Percentiles rank a stretch among this genome's conserved stretches.
These are phyloP conservation scores for Tulasnella sp. DNA, from an alignment of 768 basidiomycete genomes.

Conservation along the genomic window DNA sequence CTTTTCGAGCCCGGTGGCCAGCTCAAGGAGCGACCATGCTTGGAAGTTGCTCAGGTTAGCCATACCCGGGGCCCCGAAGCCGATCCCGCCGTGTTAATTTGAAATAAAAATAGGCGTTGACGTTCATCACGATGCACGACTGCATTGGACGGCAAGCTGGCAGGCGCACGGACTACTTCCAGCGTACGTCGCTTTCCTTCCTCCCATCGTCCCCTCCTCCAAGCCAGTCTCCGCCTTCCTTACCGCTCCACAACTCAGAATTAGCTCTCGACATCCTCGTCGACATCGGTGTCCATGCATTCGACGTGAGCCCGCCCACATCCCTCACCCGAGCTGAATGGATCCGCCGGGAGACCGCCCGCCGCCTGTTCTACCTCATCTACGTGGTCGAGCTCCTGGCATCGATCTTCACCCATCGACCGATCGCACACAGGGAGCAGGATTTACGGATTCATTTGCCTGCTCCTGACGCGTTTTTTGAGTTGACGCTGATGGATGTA, in stretches of 20 bases:
- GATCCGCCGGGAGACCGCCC: conserved; percentile 51
- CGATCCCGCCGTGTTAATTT: neutral
- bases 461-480: conserved; percentile 78
- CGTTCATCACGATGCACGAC: conserved; percentile 22
- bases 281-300: conserved; percentile 59
- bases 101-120: conserved; percentile 14
- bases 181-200: conserved; percentile 14
- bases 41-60: conserved; percentile 27
- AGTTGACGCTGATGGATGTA: conserved; percentile 42
- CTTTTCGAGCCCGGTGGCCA: conserved; percentile 71
- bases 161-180: conserved; percentile 10
- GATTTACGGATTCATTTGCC: conserved; percentile 55
- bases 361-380: conserved; percentile 78
- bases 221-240: neutral
- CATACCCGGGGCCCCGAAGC: neutral
- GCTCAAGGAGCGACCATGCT: conserved; percentile 43
- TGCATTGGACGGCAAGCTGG: conserved; percentile 24
- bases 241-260: neutral
- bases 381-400: conserved; percentile 55
- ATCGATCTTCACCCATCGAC: conserved; percentile 40
- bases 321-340: conserved; percentile 32
- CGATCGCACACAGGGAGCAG: conserved; percentile 28
- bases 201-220: conserved; percentile 3
- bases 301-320: conserved; percentile 43
- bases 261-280: conserved; percentile 61